phyloP scores from a whole-genome alignment of 192 early-diverging fungal species.

The Funneliformis geosporum region DNA sequence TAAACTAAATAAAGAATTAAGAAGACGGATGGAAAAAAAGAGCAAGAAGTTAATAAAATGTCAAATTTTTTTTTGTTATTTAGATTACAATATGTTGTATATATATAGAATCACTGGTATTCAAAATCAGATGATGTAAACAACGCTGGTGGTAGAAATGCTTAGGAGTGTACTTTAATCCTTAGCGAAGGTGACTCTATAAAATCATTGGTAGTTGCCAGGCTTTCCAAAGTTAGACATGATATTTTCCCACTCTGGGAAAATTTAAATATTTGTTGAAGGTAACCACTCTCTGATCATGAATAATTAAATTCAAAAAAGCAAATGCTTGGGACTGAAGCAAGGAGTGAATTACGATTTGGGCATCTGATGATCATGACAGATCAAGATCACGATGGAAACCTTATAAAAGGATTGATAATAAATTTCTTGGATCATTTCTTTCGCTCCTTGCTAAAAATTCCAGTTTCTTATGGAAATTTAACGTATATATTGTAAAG shows the following conservation, averaged over 20 bases:
- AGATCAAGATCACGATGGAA: constrained; percentile 96
- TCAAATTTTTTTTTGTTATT: too few species aligned
- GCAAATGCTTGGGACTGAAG: constrained; percentile 90
- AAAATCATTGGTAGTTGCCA: constrained; percentile 84
- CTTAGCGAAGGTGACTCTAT: constrained; percentile 97
- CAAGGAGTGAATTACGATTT: constrained; percentile 86
- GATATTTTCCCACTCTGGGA: constrained; percentile 95
- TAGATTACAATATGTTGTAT: too few species aligned
- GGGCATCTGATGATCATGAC: constrained; percentile 98
- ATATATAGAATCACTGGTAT: constrained; percentile 71
- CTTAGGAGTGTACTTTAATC: constrained; percentile 86
- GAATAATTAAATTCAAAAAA: constrained; percentile 92
- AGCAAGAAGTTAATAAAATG: background rate
- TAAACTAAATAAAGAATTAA: constrained; percentile 74
- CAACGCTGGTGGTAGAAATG: constrained; percentile 75
- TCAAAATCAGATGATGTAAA: constrained; percentile 95
- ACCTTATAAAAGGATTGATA: constrained; percentile 95
- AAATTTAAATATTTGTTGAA: constrained; percentile 96
- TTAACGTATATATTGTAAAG: constrained; percentile 89
- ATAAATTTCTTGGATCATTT: constrained; percentile 96
- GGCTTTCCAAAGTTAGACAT: constrained; percentile 81
- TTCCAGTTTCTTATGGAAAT: constrained; percentile 90
- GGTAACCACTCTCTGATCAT: constrained; percentile 67
- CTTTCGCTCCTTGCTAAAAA: constrained; percentile 86
- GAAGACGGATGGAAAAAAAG: constrained; percentile 81